Conservation (phyloP, 1,139 yeast genomes). For the Geotrichum armillariae region DNA sequence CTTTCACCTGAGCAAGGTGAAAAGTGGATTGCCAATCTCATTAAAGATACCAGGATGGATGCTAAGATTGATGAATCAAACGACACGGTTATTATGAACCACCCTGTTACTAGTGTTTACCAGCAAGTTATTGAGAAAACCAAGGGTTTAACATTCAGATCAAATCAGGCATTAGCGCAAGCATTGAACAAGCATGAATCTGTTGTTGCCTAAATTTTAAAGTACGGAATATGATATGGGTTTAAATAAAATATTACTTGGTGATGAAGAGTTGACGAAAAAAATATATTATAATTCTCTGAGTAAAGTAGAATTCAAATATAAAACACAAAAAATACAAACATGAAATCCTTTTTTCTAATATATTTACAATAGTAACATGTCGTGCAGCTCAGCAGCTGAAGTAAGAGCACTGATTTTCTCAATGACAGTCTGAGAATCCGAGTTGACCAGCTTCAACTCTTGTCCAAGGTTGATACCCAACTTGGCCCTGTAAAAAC, state of each 20-base stretch:
- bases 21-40: constrained; percentile 51
- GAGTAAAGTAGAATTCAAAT: no score
- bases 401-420: background rate
- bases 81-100: constrained; percentile 50
- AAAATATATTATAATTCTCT: no score
- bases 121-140: constrained; percentile 62
- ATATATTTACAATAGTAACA: background rate
- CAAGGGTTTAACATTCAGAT: constrained; percentile 57
- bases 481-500: constrained; percentile 21
- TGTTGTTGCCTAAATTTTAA: constrained; percentile 20
- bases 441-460: background rate
- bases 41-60: constrained; percentile 50
- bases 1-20: constrained; percentile 49
- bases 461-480: constrained; percentile 11
- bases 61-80: constrained; percentile 52
- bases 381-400: background rate
- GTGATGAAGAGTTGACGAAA: no score
- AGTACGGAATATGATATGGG: background rate
- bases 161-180: constrained; percentile 50
- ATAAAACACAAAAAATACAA: no score
- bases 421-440: background rate
- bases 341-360: no score
- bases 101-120: constrained; percentile 48
- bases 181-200: constrained; percentile 33
- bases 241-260: no score